Conservation (phyloP, 108 stramenopile species). For the Fragilariopsis cylindrus region DNA sequence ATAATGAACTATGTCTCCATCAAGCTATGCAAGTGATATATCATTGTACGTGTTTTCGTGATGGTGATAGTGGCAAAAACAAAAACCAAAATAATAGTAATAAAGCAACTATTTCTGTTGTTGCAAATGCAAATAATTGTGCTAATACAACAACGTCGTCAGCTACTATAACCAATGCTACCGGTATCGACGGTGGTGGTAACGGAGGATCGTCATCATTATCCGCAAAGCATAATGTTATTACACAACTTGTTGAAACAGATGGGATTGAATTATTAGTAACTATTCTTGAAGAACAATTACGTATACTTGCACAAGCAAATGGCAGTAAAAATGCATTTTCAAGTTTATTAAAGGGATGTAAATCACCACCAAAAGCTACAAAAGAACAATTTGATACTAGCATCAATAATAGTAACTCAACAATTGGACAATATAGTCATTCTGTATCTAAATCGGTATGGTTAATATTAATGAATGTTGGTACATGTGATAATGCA, state of each 20-base stretch:
- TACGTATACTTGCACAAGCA: neutral
- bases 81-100: neutral
- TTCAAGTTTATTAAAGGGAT: too few species aligned
- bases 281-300: neutral
- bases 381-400: neutral
- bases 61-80: neutral
- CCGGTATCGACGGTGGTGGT: too few species aligned
- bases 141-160: too few species aligned
- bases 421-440: neutral
- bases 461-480: neutral
- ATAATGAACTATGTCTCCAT: neutral
- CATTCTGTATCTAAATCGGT: conserved; percentile 2
- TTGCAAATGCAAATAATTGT: too few species aligned
- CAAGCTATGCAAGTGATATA: conserved; percentile 1
- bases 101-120: too few species aligned
- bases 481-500: neutral
- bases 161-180: too few species aligned
- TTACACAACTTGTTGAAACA: neutral
- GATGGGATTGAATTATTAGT: conserved; percentile 1
- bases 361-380: neutral
- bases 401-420: too few species aligned
- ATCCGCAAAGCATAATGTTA: too few species aligned
- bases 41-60: neutral
- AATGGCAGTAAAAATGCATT: too few species aligned
- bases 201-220: too few species aligned